Evolutionary conservation across 768 basidiomycete genomes (phyloP).

Genomic region (Russula lepida): DNA sequence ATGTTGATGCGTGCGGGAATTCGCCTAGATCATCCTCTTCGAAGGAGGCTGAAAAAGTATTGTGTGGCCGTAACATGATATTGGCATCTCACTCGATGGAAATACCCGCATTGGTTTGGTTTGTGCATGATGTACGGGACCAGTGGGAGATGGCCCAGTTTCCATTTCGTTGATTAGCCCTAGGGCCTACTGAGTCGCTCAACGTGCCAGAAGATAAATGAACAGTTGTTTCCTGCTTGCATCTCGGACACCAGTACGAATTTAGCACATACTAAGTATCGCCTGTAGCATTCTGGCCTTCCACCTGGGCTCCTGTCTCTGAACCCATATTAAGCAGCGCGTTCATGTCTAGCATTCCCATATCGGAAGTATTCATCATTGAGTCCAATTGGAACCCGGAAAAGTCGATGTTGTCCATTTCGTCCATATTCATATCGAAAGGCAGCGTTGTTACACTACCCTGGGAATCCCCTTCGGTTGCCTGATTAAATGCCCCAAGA

Average conservation of each 20-base stretch:
- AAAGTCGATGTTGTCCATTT: constrained; percentile 3
- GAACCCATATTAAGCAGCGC: constrained; percentile 6
- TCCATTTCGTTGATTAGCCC: neutral
- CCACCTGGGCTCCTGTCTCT: constrained; percentile 1
- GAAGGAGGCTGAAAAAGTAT: constrained; percentile 60
- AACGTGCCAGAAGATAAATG: neutral
- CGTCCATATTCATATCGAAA: constrained; percentile 38
- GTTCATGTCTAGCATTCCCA: constrained; percentile 26
- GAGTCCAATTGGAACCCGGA: constrained; percentile 4
- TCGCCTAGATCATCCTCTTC: constrained; percentile 54
- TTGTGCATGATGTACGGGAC: neutral
- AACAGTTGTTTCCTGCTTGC: neutral
- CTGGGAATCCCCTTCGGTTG: constrained; percentile 7
- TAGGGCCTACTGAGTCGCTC: neutral
- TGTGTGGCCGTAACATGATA: constrained; percentile 17
- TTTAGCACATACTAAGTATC: neutral
- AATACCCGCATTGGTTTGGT: neutral
- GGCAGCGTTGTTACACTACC: constrained; percentile 21
- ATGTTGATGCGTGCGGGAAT: constrained; percentile 48
- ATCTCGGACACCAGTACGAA: neutral
- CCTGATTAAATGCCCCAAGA: constrained; percentile 8
- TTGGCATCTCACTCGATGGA: neutral
- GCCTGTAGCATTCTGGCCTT: constrained; percentile 9
- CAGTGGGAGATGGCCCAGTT: neutral
- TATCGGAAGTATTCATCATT: constrained; percentile 29